Evolutionary conservation across 116 monocot genomes (phyloP).

Genomic region (Phalaenopsis hybrid): DNA sequence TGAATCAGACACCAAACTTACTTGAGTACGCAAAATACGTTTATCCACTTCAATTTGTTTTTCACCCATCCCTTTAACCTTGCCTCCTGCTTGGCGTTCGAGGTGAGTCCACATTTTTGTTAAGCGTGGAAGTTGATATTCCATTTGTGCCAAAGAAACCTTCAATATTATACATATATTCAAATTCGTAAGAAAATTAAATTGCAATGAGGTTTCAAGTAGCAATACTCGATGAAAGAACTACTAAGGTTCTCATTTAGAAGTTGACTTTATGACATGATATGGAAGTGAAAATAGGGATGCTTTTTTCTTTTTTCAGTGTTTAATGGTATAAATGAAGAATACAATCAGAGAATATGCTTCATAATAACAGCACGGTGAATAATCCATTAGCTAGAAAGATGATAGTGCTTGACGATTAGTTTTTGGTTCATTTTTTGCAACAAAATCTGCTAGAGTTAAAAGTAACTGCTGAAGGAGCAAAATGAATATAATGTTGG

Average conservation of each 20-base stretch:
- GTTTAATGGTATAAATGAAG: neutral
- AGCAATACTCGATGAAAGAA: neutral
- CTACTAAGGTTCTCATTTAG: neutral
- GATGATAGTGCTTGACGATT: neutral
- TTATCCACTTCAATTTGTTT: conserved; percentile 99
- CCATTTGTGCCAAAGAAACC: conserved; percentile 99
- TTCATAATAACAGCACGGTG: neutral
- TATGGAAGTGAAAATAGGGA: neutral
- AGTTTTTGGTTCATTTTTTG: neutral
- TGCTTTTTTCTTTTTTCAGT: neutral
- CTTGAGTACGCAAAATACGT: conserved; percentile 93
- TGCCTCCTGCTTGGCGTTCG: conserved; percentile 95
- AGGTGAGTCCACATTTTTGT: conserved; percentile 99
- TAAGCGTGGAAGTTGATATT: conserved; percentile 94
- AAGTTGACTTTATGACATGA: neutral
- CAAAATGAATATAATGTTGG: neutral
- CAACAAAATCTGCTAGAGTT: neutral
- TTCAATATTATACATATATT: conserved; percentile 15
- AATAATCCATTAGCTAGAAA: neutral
- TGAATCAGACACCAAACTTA: conserved; percentile 17
- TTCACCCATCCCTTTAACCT: conserved; percentile 99
- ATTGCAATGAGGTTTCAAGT: neutral
- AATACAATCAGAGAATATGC: neutral
- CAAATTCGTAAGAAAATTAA: neutral
- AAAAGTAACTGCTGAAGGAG: neutral